phyloP scores from a whole-genome alignment of 1,284 basidiomycete species.

The Sporisorium scitamineum region DNA sequence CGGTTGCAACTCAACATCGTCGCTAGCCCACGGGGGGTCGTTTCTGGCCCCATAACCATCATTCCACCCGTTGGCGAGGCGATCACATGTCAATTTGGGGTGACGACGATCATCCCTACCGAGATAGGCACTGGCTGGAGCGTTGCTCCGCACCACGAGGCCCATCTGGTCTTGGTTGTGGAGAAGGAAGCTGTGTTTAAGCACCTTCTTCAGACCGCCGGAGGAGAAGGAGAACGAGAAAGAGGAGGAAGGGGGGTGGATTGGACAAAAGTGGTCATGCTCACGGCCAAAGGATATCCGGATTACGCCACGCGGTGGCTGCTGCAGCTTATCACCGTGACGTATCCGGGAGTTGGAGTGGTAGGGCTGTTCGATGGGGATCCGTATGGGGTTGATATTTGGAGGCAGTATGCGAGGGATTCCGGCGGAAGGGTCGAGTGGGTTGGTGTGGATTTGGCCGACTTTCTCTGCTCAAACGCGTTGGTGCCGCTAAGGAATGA shows the following conservation, averaged over 20 bases:
- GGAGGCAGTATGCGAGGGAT: slow-evolving; percentile 12
- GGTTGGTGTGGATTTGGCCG: slow-evolving; percentile 26
- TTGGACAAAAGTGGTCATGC: slow-evolving; percentile 8
- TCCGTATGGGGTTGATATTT: slow-evolving; percentile 60
- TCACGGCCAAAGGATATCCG: slow-evolving; percentile 60
- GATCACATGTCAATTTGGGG: not conserved
- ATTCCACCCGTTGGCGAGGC: not conserved
- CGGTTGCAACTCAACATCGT: slow-evolving; percentile 40
- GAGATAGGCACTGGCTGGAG: slow-evolving; percentile 13
- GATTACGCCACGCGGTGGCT: slow-evolving; percentile 49
- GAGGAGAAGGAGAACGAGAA: no score
- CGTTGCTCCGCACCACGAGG: slow-evolving; percentile 9
- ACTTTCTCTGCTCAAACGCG: slow-evolving; percentile 9
- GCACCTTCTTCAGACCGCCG: slow-evolving; percentile 22
- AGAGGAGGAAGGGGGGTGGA: not conserved
- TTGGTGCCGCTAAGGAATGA: slow-evolving; percentile 21
- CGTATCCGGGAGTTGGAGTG: not conserved
- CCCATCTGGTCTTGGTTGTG: slow-evolving; percentile 51
- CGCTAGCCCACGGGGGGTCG: slow-evolving; percentile 52
- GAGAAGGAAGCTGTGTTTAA: slow-evolving; percentile 63
- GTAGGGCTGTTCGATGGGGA: slow-evolving; percentile 39
- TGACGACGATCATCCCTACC: slow-evolving; percentile 9
- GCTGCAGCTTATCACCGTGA: slow-evolving; percentile 6
- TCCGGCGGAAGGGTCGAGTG: slow-evolving; percentile 8
- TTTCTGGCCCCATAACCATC: slow-evolving; percentile 34